Percentiles rank a stretch among this genome's conserved stretches.
These are phyloP conservation scores for Phytophthora crassamura DNA, from an alignment of 352 stramenopile species.

Conservation along the genomic window DNA sequence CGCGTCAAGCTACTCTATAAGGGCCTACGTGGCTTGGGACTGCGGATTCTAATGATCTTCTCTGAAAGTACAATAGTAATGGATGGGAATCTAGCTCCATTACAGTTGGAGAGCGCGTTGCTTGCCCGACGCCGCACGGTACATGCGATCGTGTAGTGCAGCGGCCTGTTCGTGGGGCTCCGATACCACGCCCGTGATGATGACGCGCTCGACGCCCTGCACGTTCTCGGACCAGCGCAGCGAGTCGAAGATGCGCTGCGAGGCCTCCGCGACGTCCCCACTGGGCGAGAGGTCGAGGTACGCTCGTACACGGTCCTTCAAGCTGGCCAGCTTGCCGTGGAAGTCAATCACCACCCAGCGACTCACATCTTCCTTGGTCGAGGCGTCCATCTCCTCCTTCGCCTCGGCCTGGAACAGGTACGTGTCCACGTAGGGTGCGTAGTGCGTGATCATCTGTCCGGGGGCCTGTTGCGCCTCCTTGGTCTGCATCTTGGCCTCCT, in stretches of 20 bases:
- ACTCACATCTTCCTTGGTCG: conserved; percentile 37
- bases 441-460: conserved; percentile 97
- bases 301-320: conserved; percentile 58
- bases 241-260: conserved; percentile 82
- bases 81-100: conserved; percentile 7
- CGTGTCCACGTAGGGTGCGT: conserved; percentile 95
- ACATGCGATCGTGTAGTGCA: conserved; percentile 87
- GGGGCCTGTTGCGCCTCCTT: conserved; percentile 90
- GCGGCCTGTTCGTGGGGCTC: conserved; percentile 73
- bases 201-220: conserved; percentile 65
- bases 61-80: conserved; percentile 26
- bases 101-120: conserved; percentile 57
- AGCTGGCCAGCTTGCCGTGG: conserved; percentile 49
- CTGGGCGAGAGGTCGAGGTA: conserved; percentile 83
- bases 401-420: conserved; percentile 76
- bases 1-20: conserved; percentile 27
- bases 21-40: conserved; percentile 2
- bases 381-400: conserved; percentile 42
- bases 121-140: conserved; percentile 82
- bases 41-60: conserved; percentile 25
- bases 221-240: conserved; percentile 88
- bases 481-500: conserved; percentile 66
- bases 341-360: conserved; percentile 89
- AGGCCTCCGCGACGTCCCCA: conserved; percentile 76
- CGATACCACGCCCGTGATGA: conserved; percentile 65